Evolutionary conservation across 208 protist species (phyloP).

Genomic region (Trypanosomatidae sp.): DNA sequence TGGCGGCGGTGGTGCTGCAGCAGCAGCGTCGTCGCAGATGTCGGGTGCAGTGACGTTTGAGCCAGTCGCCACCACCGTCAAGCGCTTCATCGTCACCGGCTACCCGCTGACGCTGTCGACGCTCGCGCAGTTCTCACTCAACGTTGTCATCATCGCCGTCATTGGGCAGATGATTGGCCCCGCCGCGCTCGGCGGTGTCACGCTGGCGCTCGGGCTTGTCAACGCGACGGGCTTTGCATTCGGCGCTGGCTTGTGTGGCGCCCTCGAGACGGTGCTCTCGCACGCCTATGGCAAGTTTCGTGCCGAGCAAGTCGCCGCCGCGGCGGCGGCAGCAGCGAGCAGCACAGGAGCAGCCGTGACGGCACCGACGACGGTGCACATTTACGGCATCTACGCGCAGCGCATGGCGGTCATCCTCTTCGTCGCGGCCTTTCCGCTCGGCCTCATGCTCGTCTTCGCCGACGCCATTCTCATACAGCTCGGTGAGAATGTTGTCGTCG

Average conservation of each 20-base stretch:
- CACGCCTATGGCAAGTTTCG: constrained; percentile 54
- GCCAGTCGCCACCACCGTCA: no score
- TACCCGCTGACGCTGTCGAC: constrained; percentile 58
- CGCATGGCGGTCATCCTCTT: constrained; percentile 70
- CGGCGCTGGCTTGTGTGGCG: constrained; percentile 66
- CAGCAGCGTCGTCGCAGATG: constrained; percentile 6
- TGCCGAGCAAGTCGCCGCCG: constrained; percentile 7
- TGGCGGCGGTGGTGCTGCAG: not conserved
- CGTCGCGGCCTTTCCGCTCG: constrained; percentile 46
- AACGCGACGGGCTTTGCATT: constrained; percentile 83
- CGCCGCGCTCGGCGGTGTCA: constrained; percentile 48
- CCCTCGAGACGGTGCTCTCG: constrained; percentile 73
- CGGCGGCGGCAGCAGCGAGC: not conserved
- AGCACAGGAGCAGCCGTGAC: constrained; percentile 2
- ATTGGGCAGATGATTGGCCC: constrained; percentile 42
- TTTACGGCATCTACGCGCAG: constrained; percentile 74
- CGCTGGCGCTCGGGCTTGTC: constrained; percentile 57
- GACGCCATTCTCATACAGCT: constrained; percentile 25
- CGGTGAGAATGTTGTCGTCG: constrained; percentile 22
- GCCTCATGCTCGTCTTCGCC: constrained; percentile 45
- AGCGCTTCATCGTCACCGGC: constrained; percentile 50
- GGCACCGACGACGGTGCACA: constrained; percentile 21
- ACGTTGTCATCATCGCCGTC: constrained; percentile 44
- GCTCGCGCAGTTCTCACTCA: constrained; percentile 65
- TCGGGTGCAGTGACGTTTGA: constrained; percentile 6